phyloP scores from a whole-genome alignment of 805 yeast species.

The Cyberlindnera saturnus region DNA sequence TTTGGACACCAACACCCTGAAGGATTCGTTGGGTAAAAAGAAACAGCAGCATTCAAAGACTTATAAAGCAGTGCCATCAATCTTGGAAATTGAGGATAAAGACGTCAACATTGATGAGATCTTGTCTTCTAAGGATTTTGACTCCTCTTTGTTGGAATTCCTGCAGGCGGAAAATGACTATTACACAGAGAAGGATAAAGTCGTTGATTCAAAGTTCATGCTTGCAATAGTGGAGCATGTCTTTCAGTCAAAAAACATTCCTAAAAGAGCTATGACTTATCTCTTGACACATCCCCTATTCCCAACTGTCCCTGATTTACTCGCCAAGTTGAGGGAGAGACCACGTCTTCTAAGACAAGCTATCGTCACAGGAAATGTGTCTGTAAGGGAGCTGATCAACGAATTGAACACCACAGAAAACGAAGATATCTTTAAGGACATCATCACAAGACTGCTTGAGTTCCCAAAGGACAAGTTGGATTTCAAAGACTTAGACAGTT shows the following conservation, averaged over 20 bases:
- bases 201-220: conserved; percentile 55
- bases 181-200: conserved; percentile 61
- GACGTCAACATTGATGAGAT: conserved; percentile 17
- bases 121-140: conserved; percentile 25
- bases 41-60: conserved; percentile 9
- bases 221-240: conserved; percentile 37
- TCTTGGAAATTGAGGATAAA: conserved; percentile 20
- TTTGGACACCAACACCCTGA: conserved; percentile 61
- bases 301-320: conserved; percentile 58
- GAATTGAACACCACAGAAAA: conserved; percentile 53
- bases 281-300: conserved; percentile 83
- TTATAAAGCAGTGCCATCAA: conserved; percentile 19
- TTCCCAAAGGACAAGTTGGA: conserved; percentile 41
- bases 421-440: conserved; percentile 62
- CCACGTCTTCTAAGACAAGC: conserved; percentile 77
- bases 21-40: conserved; percentile 60
- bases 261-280: conserved; percentile 56
- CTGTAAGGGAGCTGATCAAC: conserved; percentile 54
- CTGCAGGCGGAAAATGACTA: conserved; percentile 36
- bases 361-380: conserved; percentile 66
- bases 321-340: conserved; percentile 44
- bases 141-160: conserved; percentile 25
- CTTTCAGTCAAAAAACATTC: conserved; percentile 23
- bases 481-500: conserved; percentile 25
- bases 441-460: conserved; percentile 56